Evolutionary conservation across 108 stramenopile genomes (phyloP).

Genomic region (Schizochytrium sp.): DNA sequence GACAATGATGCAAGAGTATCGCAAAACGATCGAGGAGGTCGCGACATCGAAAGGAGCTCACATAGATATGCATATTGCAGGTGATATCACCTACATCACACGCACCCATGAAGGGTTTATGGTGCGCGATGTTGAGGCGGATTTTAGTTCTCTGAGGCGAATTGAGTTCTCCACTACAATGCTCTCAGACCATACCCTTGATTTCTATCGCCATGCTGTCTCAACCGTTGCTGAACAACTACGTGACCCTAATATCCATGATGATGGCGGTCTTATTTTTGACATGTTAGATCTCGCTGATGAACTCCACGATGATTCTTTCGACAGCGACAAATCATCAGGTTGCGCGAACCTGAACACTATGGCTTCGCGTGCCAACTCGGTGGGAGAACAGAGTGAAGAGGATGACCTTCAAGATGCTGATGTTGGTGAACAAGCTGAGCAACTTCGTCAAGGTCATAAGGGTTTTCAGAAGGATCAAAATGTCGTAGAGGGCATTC

Average conservation of each 20-base stretch:
- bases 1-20: slow-evolving; percentile 12
- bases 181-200: slow-evolving; percentile 44
- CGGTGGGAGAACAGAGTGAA: background rate
- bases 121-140: background rate
- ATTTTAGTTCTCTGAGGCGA: slow-evolving; percentile 14
- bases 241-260: background rate
- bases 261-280: background rate
- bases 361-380: too few species aligned
- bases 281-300: background rate
- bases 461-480: background rate
- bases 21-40: slow-evolving; percentile 35
- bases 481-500: background rate
- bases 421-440: background rate
- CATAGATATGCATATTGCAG: slow-evolving; percentile 41
- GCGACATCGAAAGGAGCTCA: slow-evolving; percentile 31
- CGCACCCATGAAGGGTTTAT: slow-evolving; percentile 9
- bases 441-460: background rate
- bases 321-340: background rate
- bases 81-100: slow-evolving; percentile 21
- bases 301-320: background rate
- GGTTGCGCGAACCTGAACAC: background rate
- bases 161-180: slow-evolving; percentile 32
- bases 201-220: background rate
- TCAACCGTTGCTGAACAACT: background rate
- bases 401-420: background rate